These are phyloP conservation scores for Calocera viscosa DNA, from an alignment of 768 basidiomycete genomes.

Conservation along the genomic window DNA sequence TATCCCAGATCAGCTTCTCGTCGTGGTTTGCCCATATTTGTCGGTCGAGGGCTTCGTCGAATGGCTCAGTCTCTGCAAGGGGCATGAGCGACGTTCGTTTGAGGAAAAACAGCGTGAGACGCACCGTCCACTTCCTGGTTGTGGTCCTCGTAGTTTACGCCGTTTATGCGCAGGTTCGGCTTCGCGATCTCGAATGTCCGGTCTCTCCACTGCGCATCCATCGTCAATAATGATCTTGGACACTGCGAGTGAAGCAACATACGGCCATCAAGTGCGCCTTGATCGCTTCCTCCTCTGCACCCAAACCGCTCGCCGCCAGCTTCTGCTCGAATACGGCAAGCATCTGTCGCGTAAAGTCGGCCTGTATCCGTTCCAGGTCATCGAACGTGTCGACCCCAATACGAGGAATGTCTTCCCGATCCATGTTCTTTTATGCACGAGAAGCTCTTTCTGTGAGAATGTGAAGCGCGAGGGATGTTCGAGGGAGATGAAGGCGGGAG, in stretches of 20 bases:
- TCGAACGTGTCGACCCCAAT: constrained; percentile 44
- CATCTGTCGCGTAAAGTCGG: constrained; percentile 39
- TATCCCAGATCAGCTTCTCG: constrained; percentile 62
- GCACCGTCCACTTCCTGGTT: constrained; percentile 44
- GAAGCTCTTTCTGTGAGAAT: no score
- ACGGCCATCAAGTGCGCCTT: constrained; percentile 44
- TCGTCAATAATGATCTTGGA: neutral
- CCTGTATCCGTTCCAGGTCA: constrained; percentile 53
- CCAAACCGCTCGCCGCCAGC: constrained; percentile 31
- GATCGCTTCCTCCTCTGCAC: constrained; percentile 37
- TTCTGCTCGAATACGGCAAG: constrained; percentile 37
- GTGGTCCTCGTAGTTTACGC: constrained; percentile 58
- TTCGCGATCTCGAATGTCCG: constrained; percentile 48
- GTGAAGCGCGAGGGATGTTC: no score
- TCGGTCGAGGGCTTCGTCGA: constrained; percentile 76
- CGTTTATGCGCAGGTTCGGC: constrained; percentile 68
- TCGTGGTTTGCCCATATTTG: constrained; percentile 69
- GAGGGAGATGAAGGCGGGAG: neutral
- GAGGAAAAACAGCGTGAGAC: constrained; percentile 4
- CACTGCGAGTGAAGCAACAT: constrained; percentile 9
- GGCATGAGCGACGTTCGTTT: neutral
- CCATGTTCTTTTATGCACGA: neutral
- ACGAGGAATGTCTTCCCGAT: constrained; percentile 14
- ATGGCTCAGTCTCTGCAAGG: constrained; percentile 54
- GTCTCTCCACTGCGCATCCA: constrained; percentile 42